These are phyloP conservation scores for Penicillium mononematosum DNA, from an alignment of 495 filamentous ascomycete genomes.

Conservation along the genomic window DNA sequence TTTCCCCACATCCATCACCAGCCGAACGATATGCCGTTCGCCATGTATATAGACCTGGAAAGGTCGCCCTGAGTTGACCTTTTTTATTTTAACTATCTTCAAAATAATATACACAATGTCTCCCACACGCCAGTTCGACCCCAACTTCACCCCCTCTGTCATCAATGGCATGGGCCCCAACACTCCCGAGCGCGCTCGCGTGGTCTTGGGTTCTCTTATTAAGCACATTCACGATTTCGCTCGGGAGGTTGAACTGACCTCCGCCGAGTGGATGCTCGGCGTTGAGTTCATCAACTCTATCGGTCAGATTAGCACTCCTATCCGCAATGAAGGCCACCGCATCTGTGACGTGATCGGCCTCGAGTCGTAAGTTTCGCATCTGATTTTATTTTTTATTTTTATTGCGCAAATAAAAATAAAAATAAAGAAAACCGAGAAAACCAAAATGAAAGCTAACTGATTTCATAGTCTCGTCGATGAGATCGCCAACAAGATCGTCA, in stretches of 20 bases:
- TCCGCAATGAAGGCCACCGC: conserved; percentile 74
- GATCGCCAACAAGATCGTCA: conserved; percentile 77
- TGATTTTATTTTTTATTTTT: background rate
- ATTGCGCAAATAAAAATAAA: background rate
- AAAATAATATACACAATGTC: conserved; percentile 31
- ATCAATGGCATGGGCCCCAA: conserved; percentile 75
- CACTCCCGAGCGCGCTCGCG: conserved; percentile 62
- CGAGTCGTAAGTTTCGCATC: conserved; percentile 60
- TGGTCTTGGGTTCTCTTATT: conserved; percentile 65
- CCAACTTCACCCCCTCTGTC: conserved; percentile 72
- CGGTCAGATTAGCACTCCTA: conserved; percentile 54
- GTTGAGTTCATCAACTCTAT: conserved; percentile 61
- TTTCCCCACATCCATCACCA: conserved; percentile 20
- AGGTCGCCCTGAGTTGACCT: conserved; percentile 5
- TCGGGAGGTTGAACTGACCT: conserved; percentile 75
- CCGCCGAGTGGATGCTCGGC: conserved; percentile 77
- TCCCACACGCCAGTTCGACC: conserved; percentile 56
- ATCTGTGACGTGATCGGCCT: conserved; percentile 78
- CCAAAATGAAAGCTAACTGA: background rate
- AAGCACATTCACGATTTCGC: conserved; percentile 80
- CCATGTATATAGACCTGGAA: conserved; percentile 26
- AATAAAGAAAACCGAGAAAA: background rate
- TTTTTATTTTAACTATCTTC: background rate
- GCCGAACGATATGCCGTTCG: conserved; percentile 34
- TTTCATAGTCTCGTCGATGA: conserved; percentile 68